Conservation (phyloP, 2,329 filamentous ascomycete genomes). For the Chalaropsis thielavioides region DNA sequence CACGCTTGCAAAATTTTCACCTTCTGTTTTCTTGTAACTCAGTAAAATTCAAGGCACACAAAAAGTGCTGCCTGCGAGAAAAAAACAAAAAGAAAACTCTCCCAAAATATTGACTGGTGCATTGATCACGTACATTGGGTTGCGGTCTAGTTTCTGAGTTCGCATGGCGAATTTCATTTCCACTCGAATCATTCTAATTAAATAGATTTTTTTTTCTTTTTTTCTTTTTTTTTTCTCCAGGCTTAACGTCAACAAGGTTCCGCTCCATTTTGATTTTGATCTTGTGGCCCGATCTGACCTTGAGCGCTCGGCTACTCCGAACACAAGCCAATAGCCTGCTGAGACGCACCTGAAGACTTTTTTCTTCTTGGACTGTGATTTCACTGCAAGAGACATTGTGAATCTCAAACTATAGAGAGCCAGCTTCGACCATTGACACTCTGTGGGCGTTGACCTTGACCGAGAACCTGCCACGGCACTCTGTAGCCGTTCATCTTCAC, state of each 20-base stretch:
- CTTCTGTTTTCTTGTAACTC: background rate
- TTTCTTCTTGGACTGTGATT: background rate
- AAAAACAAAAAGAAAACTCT: background rate
- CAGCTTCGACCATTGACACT: too few species aligned
- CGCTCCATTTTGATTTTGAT: background rate
- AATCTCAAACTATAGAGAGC: too few species aligned
- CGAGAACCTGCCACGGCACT: too few species aligned
- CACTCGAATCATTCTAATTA: background rate
- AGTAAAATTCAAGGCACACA: background rate
- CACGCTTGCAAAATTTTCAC: background rate
- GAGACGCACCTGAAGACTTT: background rate
- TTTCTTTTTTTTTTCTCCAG: background rate
- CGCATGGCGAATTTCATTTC: background rate
- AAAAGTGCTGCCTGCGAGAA: background rate
- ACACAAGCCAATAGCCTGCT: background rate
- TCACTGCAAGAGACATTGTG: too few species aligned
- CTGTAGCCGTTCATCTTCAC: too few species aligned
- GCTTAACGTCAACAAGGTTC: background rate
- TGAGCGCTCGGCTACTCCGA: background rate
- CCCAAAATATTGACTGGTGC: background rate
- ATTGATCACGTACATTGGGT: too few species aligned
- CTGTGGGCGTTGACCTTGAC: too few species aligned
- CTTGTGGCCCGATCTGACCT: slow-evolving; percentile 1
- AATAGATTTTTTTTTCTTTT: background rate
- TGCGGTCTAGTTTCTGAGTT: too few species aligned